Percentiles rank a stretch among this genome's conserved stretches.
These are phyloP conservation scores for Gaeumannomyces sp. DNA, from an alignment of 2,329 filamentous ascomycete genomes.

Conservation along the genomic window DNA sequence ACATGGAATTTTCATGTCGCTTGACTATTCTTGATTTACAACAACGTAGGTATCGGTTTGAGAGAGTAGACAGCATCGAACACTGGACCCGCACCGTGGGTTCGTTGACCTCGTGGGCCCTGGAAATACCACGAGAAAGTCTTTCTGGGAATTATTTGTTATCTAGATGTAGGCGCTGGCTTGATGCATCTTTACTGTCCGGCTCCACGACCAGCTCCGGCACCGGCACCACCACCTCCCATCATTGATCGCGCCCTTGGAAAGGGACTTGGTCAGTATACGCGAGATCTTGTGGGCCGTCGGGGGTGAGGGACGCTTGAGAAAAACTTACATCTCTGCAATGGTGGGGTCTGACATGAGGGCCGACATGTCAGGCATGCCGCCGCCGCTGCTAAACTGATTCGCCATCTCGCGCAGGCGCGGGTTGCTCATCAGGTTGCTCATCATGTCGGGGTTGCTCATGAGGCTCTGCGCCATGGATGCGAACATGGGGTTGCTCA, in stretches of 20 bases:
- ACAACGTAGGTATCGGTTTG: too few relatives aligned
- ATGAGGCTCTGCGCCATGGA: conserved; percentile 96
- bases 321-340: conserved; percentile 75
- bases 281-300: conserved; percentile 1
- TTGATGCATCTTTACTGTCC: conserved; percentile 5
- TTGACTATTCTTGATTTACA: too few relatives aligned
- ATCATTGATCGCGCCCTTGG: conserved; percentile 41
- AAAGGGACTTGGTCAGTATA: conserved; percentile 8
- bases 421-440: conserved; percentile 91
- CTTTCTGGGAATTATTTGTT: background rate
- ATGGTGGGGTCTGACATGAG: conserved; percentile 92
- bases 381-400: conserved; percentile 67
- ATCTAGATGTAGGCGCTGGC: background rate
- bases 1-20: too few relatives aligned
- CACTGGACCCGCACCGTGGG: too few relatives aligned
- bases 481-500: conserved; percentile 98
- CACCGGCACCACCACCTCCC: conserved; percentile 30
- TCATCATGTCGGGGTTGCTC: conserved; percentile 91
- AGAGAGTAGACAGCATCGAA: background rate
- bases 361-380: conserved; percentile 79
- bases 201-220: conserved; percentile 15
- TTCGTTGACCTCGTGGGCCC: background rate
- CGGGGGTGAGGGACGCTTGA: background rate
- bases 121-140: background rate
- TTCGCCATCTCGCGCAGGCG: conserved; percentile 81